Evolutionary conservation across 2,329 filamentous ascomycete genomes (phyloP).

Genomic region (Ascochyta fabae): DNA sequence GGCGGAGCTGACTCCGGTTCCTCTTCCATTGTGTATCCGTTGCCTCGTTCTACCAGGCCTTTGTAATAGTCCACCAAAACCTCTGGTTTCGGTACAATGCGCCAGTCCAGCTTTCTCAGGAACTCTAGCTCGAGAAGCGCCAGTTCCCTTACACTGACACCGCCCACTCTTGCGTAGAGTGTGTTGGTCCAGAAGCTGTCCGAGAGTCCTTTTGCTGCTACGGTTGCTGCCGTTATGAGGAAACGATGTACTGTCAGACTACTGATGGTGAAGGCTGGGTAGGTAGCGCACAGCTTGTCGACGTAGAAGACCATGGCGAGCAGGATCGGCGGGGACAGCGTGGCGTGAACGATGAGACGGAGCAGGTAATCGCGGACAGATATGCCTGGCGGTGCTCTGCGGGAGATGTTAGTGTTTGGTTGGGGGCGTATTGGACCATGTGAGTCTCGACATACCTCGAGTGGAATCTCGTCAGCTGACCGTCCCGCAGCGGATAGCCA

Average conservation of each 20-base stretch:
- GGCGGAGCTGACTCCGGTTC: slow-evolving; percentile 27
- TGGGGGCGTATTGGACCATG: background rate
- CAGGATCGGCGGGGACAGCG: slow-evolving; percentile 89
- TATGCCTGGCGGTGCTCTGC: slow-evolving; percentile 80
- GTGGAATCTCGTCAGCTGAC: slow-evolving; percentile 91
- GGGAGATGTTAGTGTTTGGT: slow-evolving; percentile 11
- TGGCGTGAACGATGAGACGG: slow-evolving; percentile 90
- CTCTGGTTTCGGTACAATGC: slow-evolving; percentile 94
- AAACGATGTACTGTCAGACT: slow-evolving; percentile 97
- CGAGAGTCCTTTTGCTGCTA: slow-evolving; percentile 93
- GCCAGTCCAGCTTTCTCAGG: slow-evolving; percentile 90
- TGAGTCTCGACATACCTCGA: slow-evolving; percentile 69
- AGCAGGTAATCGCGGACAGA: slow-evolving; percentile 94
- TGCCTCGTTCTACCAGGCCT: slow-evolving; percentile 75
- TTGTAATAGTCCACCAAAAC: slow-evolving; percentile 92
- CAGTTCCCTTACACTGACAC: slow-evolving; percentile 86
- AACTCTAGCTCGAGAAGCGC: slow-evolving; percentile 94
- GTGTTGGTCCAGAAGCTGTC: slow-evolving; percentile 99
- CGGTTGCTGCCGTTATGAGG: slow-evolving; percentile 92
- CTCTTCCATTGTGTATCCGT: slow-evolving; percentile 61
- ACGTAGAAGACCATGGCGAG: slow-evolving; percentile 99
- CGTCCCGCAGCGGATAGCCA: slow-evolving; percentile 80
- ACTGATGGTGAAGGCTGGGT: slow-evolving; percentile 94
- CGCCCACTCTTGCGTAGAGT: slow-evolving; percentile 92
- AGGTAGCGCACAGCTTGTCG: slow-evolving; percentile 88